Percentiles rank a stretch among this genome's conserved stretches.
phyloP scores from a whole-genome alignment of 2,329 filamentous ascomycete genomes.

The Penicillium oxalicum region DNA sequence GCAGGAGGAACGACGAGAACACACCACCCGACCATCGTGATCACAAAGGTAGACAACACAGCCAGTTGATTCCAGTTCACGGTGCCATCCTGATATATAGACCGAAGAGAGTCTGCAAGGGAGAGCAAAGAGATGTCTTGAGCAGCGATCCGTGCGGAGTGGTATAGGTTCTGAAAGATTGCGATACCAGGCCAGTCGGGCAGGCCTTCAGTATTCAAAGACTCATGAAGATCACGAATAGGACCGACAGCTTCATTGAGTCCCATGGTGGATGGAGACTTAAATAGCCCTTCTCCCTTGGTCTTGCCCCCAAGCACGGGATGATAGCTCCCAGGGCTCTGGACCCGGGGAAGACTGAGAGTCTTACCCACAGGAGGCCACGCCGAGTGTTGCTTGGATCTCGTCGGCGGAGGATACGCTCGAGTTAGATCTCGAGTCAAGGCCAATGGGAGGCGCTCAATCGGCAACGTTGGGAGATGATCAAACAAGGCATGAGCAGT shows the following conservation, averaged over 20 bases:
- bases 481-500: constrained; percentile 2
- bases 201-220: constrained; percentile 6
- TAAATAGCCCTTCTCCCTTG: constrained; percentile 14
- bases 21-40: constrained; percentile 35
- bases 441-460: constrained; percentile 16
- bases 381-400: constrained; percentile 14
- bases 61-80: constrained; percentile 27
- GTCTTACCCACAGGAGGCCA: constrained; percentile 13
- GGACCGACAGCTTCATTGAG: constrained; percentile 7
- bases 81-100: constrained; percentile 22
- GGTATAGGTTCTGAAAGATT: constrained; percentile 16
- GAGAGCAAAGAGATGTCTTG: constrained; percentile 15
- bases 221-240: constrained; percentile 11
- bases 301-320: neutral
- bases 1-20: constrained; percentile 26
- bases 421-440: neutral
- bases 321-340: constrained; percentile 8
- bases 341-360: constrained; percentile 4
- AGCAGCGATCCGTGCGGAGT: constrained; percentile 16
- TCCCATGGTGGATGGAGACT: constrained; percentile 13
- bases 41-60: constrained; percentile 27
- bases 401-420: neutral
- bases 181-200: constrained; percentile 7
- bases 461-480: constrained; percentile 19
- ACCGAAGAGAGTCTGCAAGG: constrained; percentile 16